Percentiles rank a stretch among this genome's conserved stretches.
phyloP scores from a whole-genome alignment of 768 basidiomycete genomes.

The Serendipita indica region DNA sequence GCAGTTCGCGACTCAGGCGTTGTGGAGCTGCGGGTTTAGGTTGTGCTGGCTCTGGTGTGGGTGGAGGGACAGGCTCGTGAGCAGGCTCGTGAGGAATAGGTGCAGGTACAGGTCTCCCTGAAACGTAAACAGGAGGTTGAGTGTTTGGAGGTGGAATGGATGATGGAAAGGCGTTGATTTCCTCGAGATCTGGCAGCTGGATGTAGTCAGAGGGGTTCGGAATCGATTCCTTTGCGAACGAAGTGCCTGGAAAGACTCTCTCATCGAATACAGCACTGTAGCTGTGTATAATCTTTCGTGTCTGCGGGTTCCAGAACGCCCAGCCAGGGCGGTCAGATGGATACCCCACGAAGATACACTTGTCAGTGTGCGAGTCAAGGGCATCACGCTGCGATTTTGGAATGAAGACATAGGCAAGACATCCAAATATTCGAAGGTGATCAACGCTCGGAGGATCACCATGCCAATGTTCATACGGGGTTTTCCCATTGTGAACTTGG shows the following conservation, averaged over 20 bases:
- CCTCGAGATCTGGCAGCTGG: slow-evolving; percentile 5
- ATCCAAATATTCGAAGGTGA: slow-evolving; percentile 27
- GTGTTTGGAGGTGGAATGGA: too few relatives aligned
- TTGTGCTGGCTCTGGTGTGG: not conserved
- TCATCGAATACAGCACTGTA: slow-evolving; percentile 25
- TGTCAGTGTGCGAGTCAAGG: slow-evolving; percentile 16
- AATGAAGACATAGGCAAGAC: slow-evolving; percentile 26
- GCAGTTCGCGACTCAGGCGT: not conserved
- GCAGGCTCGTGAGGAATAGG: too few relatives aligned
- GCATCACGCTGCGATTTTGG: slow-evolving; percentile 19
- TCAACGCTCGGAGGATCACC: slow-evolving; percentile 17
- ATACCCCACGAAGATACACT: slow-evolving; percentile 30
- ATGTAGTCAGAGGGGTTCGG: not conserved
- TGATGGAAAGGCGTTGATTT: not conserved
- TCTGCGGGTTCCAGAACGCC: slow-evolving; percentile 24
- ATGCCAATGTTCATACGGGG: slow-evolving; percentile 15
- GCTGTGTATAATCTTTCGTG: slow-evolving; percentile 20
- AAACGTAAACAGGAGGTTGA: not conserved
- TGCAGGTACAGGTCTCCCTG: too few relatives aligned
- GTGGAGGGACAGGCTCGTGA: not conserved
- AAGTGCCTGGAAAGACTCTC: slow-evolving; percentile 17
- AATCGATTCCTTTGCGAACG: not conserved
- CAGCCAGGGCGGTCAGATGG: slow-evolving; percentile 22
- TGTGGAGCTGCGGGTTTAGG: not conserved
- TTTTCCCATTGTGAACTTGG: slow-evolving; percentile 9